phyloP scores from a whole-genome alignment of 371 early-diverging fungal genomes.

The Haplosporangium sp. region DNA sequence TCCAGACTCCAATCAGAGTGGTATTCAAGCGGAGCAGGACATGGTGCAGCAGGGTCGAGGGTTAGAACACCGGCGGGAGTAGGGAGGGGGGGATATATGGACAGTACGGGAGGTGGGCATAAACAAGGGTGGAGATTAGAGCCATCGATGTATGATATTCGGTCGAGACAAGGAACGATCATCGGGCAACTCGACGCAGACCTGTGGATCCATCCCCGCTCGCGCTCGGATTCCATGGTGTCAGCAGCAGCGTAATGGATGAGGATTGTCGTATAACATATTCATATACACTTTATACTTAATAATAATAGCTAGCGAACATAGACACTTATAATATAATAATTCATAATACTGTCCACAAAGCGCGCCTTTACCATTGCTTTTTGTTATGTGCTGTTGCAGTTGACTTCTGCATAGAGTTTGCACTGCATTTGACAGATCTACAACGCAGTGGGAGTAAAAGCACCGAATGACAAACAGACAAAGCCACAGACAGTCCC shows the following conservation, averaged over 20 bases:
- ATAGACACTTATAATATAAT: neutral
- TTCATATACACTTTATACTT: neutral
- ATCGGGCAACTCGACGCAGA: slow-evolving; percentile 51
- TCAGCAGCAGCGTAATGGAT: slow-evolving; percentile 43
- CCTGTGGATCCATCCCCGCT: slow-evolving; percentile 46
- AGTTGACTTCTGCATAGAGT: too few relatives aligned
- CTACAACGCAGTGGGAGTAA: too few relatives aligned
- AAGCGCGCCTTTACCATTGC: neutral
- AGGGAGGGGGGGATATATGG: too few relatives aligned
- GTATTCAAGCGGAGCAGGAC: too few relatives aligned
- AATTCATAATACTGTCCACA: slow-evolving; percentile 22
- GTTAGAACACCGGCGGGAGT: neutral
- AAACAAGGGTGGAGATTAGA: slow-evolving; percentile 51
- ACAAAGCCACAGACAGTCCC: too few relatives aligned
- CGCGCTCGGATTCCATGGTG: slow-evolving; percentile 50
- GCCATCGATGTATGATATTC: slow-evolving; percentile 39
- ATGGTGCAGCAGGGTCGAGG: neutral
- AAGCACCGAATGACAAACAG: too few relatives aligned
- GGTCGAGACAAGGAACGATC: slow-evolving; percentile 44
- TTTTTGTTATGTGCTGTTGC: too few relatives aligned
- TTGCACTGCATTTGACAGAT: too few relatives aligned
- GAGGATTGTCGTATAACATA: neutral
- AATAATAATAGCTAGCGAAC: neutral
- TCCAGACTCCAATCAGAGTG: too few relatives aligned
- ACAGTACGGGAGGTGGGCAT: neutral